Base-by-base conservation (phyloP, 108 stramenopile genomes). In the Pseudonitzschia pungens region DNA sequence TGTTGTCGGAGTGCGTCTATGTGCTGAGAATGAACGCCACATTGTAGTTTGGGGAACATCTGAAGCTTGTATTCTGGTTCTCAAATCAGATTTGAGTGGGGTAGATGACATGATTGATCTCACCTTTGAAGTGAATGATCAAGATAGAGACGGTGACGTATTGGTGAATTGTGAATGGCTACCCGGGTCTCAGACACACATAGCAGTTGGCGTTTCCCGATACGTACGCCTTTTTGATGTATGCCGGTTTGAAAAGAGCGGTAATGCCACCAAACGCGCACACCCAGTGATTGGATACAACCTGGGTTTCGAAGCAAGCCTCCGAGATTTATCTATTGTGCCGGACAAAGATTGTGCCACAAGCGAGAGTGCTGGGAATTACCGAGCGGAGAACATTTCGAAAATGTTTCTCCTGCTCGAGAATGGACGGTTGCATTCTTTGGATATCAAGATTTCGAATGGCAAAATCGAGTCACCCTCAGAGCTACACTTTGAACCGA, bases 21-120 rank as follows among this genome's bases (percentile, higher is more conserved):
- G 80, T 68, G 65, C 77, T 16, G 80, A 76, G n/a, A 91, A 85
- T 55, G 84, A 88, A 42, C 68, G 89, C 3, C 87, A 86, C 54
- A 44, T 93, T 10, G 45, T 90, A 31, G 69, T 90, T 26, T 93
- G 92, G 92, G 89, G 90, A 6, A 50, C 70, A 28, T 69, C 86
- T 45, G 77, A 87, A 56, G 89, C 84, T 42, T 82, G 80, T 50
- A 76, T 88, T 20, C 69, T 72, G 29, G 66, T 92, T 11, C 1
- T 92, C 24, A 82, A 81, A 20, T 68, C 69, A n/a, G 57, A 64
- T 24, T 83, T 76, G 59, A 80, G 82, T 43, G 75, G 79, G 18
- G 76, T 87, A 21, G 87, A 87, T 24, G 65, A 67, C 28, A 67
- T 45, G 26, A 87, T 90, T 55, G 67, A 84, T 66, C 73, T 89